These are phyloP conservation scores for Ganoderma multipileum DNA, from an alignment of 1,284 basidiomycete genomes.

Conservation along the genomic window DNA sequence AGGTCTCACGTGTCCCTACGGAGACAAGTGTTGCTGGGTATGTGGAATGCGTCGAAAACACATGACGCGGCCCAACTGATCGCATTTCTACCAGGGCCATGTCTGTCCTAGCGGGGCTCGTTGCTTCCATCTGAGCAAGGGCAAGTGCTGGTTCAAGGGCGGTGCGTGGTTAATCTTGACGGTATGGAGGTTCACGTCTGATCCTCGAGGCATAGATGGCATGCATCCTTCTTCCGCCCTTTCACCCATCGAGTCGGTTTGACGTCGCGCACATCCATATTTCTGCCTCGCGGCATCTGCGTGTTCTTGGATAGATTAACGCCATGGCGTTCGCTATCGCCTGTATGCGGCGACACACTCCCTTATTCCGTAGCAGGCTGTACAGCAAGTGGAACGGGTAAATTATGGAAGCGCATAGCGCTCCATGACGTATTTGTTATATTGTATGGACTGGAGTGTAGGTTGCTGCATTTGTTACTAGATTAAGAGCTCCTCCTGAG, in stretches of 20 bases:
- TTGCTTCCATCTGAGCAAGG: constrained; percentile 50
- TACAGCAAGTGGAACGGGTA: constrained; percentile 10
- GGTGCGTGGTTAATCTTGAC: constrained; percentile 49
- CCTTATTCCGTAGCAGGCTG: constrained; percentile 18
- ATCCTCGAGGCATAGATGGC: constrained; percentile 25
- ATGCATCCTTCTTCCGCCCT: constrained; percentile 29
- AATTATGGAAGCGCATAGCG: constrained; percentile 28
- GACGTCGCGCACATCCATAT: constrained; percentile 1
- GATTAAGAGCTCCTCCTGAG: constrained; percentile 12
- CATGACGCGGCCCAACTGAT: not conserved
- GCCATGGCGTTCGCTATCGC: constrained; percentile 7
- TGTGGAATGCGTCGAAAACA: constrained; percentile 7
- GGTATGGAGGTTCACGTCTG: not conserved
- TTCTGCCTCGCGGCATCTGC: constrained; percentile 2
- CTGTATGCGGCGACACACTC: constrained; percentile 11
- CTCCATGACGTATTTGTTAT: constrained; percentile 13
- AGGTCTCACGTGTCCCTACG: constrained; percentile 76
- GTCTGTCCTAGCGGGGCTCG: constrained; percentile 79
- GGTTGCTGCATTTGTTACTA: constrained; percentile 11
- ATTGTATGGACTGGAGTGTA: constrained; percentile 1
- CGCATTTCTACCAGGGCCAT: constrained; percentile 58
- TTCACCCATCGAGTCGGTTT: constrained; percentile 19
- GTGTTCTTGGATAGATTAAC: constrained; percentile 23
- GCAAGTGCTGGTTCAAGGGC: constrained; percentile 86
- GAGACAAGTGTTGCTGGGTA: constrained; percentile 71